phyloP scores from a whole-genome alignment of 1,139 yeast species.

The Blastobotrys malaysiensis region DNA sequence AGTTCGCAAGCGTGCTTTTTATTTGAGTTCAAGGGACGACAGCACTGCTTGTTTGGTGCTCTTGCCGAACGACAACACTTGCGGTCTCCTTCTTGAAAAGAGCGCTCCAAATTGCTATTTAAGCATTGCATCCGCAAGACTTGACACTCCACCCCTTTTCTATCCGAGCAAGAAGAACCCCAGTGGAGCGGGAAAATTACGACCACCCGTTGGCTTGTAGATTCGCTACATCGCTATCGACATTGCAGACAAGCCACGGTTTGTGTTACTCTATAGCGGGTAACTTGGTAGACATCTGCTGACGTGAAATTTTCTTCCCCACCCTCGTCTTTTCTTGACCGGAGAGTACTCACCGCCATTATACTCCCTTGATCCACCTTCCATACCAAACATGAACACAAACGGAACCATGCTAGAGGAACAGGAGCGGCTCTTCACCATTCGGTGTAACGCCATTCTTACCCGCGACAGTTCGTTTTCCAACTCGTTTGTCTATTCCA shows the following conservation, averaged over 20 bases:
- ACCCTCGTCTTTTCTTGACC: not conserved
- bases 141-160: not conserved
- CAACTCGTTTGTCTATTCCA: constrained; percentile 8
- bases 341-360: not conserved
- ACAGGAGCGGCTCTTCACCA: not conserved
- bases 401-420: not conserved
- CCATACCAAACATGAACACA: not conserved
- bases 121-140: not conserved
- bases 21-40: too few species aligned
- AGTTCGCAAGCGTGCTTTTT: too few species aligned
- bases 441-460: constrained; percentile 4
- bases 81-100: not conserved
- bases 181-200: too few species aligned
- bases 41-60: not conserved
- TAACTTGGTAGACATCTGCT: too few species aligned
- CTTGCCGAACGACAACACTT: not conserved
- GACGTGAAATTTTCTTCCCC: not conserved
- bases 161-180: not conserved
- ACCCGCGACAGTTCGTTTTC: constrained; percentile 5
- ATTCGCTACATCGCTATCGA: not conserved
- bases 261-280: too few species aligned
- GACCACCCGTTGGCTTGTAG: too few species aligned
- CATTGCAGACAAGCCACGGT: too few species aligned
- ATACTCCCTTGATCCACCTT: not conserved
- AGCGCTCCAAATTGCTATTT: not conserved